A percentile compares a stretch with the other conserved stretches of the same genome.
Conservation (phyloP, 371 early-diverging fungal species). For the Nosema muscidifuracis region DNA sequence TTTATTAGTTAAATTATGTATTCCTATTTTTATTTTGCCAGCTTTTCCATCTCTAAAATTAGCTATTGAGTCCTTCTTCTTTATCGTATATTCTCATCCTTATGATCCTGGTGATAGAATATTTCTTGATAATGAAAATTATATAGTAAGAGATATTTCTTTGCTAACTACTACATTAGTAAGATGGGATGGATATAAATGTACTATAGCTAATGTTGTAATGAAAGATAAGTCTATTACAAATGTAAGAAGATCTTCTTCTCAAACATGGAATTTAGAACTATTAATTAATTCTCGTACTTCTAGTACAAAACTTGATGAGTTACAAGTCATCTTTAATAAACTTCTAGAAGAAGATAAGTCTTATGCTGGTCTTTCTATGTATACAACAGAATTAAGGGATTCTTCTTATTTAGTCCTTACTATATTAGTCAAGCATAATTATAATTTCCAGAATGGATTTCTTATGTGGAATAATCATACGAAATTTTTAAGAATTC, state of each 20-base stretch:
- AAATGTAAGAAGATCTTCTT: conserved; percentile 58
- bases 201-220: conserved; percentile 53
- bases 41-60: conserved; percentile 33
- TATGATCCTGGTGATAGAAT: conserved; percentile 64
- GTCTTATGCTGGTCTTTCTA: conserved; percentile 34
- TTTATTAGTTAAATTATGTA: conserved; percentile 35
- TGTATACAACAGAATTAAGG: conserved; percentile 23
- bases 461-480: conserved; percentile 61
- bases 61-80: conserved; percentile 59
- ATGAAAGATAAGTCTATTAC: conserved; percentile 49
- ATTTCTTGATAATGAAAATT: conserved; percentile 57
- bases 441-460: conserved; percentile 62
- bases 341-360: conserved; percentile 40
- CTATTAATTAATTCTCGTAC: conserved; percentile 39
- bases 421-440: conserved; percentile 54
- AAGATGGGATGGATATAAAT: conserved; percentile 60
- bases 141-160: conserved; percentile 60
- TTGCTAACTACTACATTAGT: conserved; percentile 58
- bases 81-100: conserved; percentile 61
- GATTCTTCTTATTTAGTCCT: conserved; percentile 40
- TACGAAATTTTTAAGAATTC: conserved; percentile 56
- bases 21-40: conserved; percentile 54
- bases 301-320: conserved; percentile 10
- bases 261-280: conserved; percentile 52
- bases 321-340: conserved; percentile 31